Percentiles rank a stretch among this genome's conserved stretches.
phyloP scores from a whole-genome alignment of 352 stramenopile species.

The Globisporangium paddicum region DNA sequence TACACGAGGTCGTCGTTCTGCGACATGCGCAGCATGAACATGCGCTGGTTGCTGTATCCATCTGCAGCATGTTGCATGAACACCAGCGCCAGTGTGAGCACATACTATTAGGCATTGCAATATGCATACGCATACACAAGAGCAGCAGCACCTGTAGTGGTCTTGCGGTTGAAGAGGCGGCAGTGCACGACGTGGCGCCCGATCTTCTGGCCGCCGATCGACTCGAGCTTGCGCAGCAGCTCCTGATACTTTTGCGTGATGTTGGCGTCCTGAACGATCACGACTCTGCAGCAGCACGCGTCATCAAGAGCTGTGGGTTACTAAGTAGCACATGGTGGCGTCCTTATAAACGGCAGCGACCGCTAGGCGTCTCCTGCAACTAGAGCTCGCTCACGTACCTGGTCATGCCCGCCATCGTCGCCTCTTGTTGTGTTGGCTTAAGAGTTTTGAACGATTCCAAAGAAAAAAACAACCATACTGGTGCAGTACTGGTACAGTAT shows the following conservation, averaged over 20 bases:
- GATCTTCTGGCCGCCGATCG: slow-evolving; percentile 74
- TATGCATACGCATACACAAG: neutral
- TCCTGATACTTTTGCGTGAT: slow-evolving; percentile 86
- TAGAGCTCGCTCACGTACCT: slow-evolving; percentile 30
- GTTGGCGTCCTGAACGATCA: slow-evolving; percentile 77
- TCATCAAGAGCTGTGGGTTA: neutral
- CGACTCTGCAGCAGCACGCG: slow-evolving; percentile 43
- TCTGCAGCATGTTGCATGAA: slow-evolving; percentile 22
- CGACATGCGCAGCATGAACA: slow-evolving; percentile 89
- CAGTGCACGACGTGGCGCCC: slow-evolving; percentile 82
- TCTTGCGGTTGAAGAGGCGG: slow-evolving; percentile 86
- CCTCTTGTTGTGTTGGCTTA: too few species aligned
- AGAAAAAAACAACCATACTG: too few species aligned
- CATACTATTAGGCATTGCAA: neutral
- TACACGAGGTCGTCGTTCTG: slow-evolving; percentile 86
- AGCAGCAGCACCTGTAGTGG: slow-evolving; percentile 38
- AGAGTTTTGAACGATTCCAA: too few species aligned
- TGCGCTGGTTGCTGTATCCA: slow-evolving; percentile 83
- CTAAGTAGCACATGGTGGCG: too few species aligned
- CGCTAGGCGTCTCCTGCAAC: neutral
- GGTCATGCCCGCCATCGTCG: slow-evolving; percentile 70
- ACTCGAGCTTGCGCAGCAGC: slow-evolving; percentile 79
- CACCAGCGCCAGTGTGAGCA: neutral
- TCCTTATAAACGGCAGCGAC: too few species aligned
- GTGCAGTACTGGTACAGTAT: too few species aligned